These are phyloP conservation scores for Sporothrix humicola DNA, from an alignment of 2,329 filamentous ascomycete species.

Conservation along the genomic window DNA sequence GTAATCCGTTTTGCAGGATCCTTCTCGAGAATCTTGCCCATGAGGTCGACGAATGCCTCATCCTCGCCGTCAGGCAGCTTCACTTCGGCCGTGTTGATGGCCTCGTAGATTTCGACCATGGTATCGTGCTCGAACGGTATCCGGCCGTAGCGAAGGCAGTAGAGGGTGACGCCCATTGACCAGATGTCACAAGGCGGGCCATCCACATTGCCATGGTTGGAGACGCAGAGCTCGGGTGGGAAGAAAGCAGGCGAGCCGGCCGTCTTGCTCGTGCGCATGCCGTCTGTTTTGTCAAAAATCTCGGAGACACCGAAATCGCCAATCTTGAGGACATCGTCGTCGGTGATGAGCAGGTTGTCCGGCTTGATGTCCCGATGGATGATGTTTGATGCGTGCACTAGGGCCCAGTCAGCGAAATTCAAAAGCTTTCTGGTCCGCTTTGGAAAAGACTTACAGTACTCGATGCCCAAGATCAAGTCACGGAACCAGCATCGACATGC, in stretches of 20 bases:
- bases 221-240: constrained; percentile 87
- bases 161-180: constrained; percentile 97
- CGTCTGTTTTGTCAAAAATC: constrained; percentile 85
- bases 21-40: constrained; percentile 78
- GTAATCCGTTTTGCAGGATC: constrained; percentile 81
- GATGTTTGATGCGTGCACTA: constrained; percentile 90
- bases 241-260: constrained; percentile 95
- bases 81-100: constrained; percentile 75
- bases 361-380: constrained; percentile 98
- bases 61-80: constrained; percentile 68
- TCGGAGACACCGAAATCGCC: constrained; percentile 99
- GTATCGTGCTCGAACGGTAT: constrained; percentile 83
- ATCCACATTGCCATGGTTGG: constrained; percentile 83
- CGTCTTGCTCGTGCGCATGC: constrained; percentile 92
- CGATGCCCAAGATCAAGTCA: constrained; percentile 91
- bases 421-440: neutral
- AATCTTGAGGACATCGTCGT: constrained; percentile 93
- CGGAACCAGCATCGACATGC: constrained; percentile 90
- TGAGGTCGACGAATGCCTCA: constrained; percentile 74
- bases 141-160: constrained; percentile 85
- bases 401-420: neutral
- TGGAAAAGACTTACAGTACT: constrained; percentile 71
- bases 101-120: constrained; percentile 86
- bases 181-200: constrained; percentile 93
- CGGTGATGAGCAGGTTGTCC: constrained; percentile 88